Conservation (phyloP, 2,329 filamentous ascomycete species). For the Trichophyton rubrum region DNA sequence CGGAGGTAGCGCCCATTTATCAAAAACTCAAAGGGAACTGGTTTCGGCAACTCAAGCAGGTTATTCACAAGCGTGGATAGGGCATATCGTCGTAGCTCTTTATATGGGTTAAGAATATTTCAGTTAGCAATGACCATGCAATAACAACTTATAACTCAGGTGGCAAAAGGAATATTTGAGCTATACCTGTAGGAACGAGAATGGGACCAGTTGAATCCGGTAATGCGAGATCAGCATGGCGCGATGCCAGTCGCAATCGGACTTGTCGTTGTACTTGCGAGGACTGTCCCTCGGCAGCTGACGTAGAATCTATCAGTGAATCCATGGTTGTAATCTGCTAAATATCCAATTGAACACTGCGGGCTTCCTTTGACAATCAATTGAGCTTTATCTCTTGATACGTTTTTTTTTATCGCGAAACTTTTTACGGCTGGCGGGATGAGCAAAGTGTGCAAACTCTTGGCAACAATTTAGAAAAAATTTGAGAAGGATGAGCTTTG, state of each 20-base stretch:
- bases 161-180: conserved; percentile 11
- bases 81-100: conserved; percentile 45
- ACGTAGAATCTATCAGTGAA: conserved; percentile 11
- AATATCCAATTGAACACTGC: not conserved
- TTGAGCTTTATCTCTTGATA: not conserved
- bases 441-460: conserved; percentile 24
- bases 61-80: conserved; percentile 53
- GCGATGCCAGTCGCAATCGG: conserved; percentile 42
- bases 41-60: conserved; percentile 43
- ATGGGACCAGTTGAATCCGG: conserved; percentile 44
- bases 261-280: conserved; percentile 35
- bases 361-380: not conserved
- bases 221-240: conserved; percentile 41
- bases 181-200: conserved; percentile 43
- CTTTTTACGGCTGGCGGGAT: conserved; percentile 3
- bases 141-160: not conserved
- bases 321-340: not conserved
- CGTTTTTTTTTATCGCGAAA: conserved; percentile 2
- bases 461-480: not conserved
- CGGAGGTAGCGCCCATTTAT: conserved; percentile 87
- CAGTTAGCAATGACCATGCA: conserved; percentile 9
- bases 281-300: conserved; percentile 11
- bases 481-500: too few relatives aligned
- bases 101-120: conserved; percentile 5
- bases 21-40: conserved; percentile 67